Evolutionary conservation across 345 rosid genomes (phyloP).

Genomic region (Litchi chinensis): DNA sequence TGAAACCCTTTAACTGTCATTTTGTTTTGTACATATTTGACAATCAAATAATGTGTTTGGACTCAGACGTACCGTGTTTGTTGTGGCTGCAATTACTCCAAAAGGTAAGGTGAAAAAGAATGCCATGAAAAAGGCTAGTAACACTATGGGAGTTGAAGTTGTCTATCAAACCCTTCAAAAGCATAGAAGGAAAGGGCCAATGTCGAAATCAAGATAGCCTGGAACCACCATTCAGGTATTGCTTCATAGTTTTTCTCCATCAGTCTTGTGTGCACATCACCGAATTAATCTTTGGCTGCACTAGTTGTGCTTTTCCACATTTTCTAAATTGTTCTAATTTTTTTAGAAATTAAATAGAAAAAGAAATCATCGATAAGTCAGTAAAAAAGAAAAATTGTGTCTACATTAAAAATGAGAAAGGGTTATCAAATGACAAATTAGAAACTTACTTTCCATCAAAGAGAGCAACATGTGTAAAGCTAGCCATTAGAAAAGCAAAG

Average conservation of each 20-base stretch:
- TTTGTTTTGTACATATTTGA: neutral
- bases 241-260: slow-evolving; percentile 71
- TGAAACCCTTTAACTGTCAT: neutral
- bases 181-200: slow-evolving; percentile 50
- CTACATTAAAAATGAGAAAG: neutral
- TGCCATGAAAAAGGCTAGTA: slow-evolving; percentile 59
- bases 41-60: neutral
- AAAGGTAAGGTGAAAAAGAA: slow-evolving; percentile 71
- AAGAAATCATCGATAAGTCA: neutral
- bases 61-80: slow-evolving; percentile 46
- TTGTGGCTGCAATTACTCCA: slow-evolving; percentile 74
- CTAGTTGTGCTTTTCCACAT: slow-evolving; percentile 61
- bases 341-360: neutral
- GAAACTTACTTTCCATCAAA: slow-evolving; percentile 41
- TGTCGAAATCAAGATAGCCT: slow-evolving; percentile 33
- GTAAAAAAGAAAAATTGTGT: neutral
- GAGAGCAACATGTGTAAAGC: slow-evolving; percentile 40
- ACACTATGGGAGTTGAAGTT: slow-evolving; percentile 86
- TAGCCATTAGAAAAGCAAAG: slow-evolving; percentile 41
- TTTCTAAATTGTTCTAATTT: slow-evolving; percentile 50
- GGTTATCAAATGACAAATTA: neutral
- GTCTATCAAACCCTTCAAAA: slow-evolving; percentile 70
- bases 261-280: slow-evolving; percentile 72
- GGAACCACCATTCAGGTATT: slow-evolving; percentile 87
- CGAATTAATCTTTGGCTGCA: slow-evolving; percentile 37